Base-by-base conservation (phyloP, 306 rosid species). In the Vigna angularis region DNA sequence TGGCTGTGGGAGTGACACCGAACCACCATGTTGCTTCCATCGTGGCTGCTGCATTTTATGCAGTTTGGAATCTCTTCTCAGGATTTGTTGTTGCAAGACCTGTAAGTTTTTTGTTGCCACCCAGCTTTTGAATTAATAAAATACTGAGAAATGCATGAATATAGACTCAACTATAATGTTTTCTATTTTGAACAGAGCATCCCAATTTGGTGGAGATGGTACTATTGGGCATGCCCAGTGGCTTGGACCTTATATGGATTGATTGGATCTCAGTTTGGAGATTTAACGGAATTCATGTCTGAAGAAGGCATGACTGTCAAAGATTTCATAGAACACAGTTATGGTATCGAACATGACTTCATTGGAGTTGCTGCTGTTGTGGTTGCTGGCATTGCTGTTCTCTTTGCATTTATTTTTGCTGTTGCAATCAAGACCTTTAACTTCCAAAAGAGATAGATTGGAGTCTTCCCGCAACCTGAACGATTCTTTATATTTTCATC, bases 171-270 rank as follows among this genome's bases (percentile, higher is more conserved):
- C 1, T 11, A 42, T 9, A 42, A 7, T 16, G 13, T 30, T 61
- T 61, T 61, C 47, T 42, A 7, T 61, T 38, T 66, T 66, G 0
- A 64, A 73, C 75, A 58, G 82, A 74, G 28, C 38, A 83, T 83
- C 6, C 81, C 97, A 1, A 47, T 89, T 5, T 93, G 97, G 96
- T 93, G 96, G 97, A 85, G 87, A 63, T 93, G 96, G 97, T 93
- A 90, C 77, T 88, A 90, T 28, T 90, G 97, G 96, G 78, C 65
- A 4, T 87, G 96, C 65, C 97, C 97, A 1, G 82, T 90, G 26
- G 91, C 91, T 5, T 90, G 96, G 97, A 93, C 86, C 4, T 48
- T 90, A 47, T 90, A 93, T 65, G 96, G 98, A 81, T 74, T 93
- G 86, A 49, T 89, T 59, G 90, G 77, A 73, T 90, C 98, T 48